phyloP scores from a whole-genome alignment of 257 asterid genomes.

The Lycium barbarum region DNA sequence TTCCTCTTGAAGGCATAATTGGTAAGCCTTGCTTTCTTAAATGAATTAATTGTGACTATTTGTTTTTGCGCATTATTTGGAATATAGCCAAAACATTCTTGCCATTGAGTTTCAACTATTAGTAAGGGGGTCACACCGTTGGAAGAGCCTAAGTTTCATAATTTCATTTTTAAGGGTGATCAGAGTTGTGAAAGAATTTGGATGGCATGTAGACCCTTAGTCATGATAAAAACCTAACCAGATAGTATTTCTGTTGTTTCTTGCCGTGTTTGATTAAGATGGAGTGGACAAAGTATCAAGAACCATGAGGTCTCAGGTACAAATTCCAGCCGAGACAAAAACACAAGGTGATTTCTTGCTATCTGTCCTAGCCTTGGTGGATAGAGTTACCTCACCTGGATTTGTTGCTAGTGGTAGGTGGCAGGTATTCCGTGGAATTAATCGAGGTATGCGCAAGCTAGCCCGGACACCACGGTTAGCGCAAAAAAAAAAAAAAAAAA shows the following conservation, averaged over 20 bases:
- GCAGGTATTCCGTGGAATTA: no score
- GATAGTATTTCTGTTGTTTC: not conserved
- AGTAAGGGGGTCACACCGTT: not conserved
- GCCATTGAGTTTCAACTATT: not conserved
- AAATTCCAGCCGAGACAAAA: no score
- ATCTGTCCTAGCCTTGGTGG: no score
- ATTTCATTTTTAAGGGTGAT: constrained; percentile 8
- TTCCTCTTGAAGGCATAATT: constrained; percentile 9
- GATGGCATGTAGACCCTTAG: constrained; percentile 7
- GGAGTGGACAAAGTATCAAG: not conserved
- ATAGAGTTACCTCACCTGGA: no score
- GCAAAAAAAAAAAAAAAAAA: no score
- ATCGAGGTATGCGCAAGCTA: no score
- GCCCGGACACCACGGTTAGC: no score
- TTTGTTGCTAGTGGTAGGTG: no score
- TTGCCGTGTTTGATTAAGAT: constrained; percentile 17
- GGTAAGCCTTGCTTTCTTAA: constrained; percentile 10
- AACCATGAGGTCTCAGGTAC: no score
- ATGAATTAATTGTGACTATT: not conserved
- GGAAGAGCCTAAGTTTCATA: not conserved
- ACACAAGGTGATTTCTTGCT: no score
- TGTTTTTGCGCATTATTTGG: not conserved
- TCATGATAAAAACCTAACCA: not conserved
- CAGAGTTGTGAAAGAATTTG: not conserved
- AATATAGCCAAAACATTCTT: not conserved